These are phyloP conservation scores for barley (Hordeum vulgare) DNA, from an alignment of 176 grass and related monocot genomes.

Conservation along the genomic window DNA sequence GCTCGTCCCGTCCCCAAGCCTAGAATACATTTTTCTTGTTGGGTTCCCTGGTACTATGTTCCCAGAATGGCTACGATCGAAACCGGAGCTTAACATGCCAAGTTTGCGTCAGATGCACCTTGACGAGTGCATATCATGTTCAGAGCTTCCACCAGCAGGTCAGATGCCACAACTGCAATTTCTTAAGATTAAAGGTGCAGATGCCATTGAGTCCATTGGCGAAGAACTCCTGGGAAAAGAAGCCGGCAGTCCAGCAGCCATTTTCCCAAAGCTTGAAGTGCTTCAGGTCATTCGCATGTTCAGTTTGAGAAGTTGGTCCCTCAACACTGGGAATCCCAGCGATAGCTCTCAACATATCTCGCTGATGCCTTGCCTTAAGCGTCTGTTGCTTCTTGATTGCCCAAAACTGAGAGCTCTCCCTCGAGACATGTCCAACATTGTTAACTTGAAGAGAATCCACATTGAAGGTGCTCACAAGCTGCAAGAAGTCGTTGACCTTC, in stretches of 20 bases:
- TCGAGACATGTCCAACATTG: not conserved
- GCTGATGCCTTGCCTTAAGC: conserved; percentile 12
- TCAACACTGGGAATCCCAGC: not conserved
- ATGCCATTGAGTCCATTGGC: not conserved
- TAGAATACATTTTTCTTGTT: not conserved
- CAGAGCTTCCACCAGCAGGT: conserved; percentile 8
- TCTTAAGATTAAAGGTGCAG: not conserved
- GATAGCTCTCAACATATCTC: not conserved
- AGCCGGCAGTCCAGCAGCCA: not conserved
- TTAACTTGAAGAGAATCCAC: not conserved
- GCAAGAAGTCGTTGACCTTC: not conserved
- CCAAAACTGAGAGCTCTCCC: conserved; percentile 15
- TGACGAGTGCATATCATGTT: not conserved
- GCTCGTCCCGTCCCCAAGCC: not conserved
- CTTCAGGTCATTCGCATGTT: not conserved
- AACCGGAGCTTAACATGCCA: not conserved
- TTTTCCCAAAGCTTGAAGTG: conserved; percentile 1
- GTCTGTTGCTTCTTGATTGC: not conserved
- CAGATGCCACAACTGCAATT: not conserved
- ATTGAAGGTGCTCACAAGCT: conserved; percentile 10
- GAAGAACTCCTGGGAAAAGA: not conserved
- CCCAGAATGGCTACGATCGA: not conserved
- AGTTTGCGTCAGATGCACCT: conserved; percentile 1
- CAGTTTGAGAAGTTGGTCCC: not conserved
- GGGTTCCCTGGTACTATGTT: not conserved